Percentiles rank a stretch among this genome's conserved stretches.
phyloP scores from a whole-genome alignment of 768 basidiomycete genomes.

The Cystobasidium onofrii region DNA sequence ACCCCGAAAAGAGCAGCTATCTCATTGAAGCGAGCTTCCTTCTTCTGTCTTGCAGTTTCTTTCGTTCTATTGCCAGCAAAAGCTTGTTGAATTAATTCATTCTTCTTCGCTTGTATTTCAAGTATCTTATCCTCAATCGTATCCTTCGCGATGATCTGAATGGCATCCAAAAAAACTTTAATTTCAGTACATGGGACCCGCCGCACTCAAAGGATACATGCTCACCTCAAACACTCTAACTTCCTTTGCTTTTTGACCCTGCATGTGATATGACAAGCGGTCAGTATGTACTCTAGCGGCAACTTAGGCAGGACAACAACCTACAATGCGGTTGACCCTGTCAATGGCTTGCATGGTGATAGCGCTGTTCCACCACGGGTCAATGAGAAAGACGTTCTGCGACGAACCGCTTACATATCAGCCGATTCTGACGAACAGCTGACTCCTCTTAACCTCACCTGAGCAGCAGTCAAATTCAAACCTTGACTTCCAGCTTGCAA shows the following conservation, averaged over 20 bases:
- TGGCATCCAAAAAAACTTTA: background rate
- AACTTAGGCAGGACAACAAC: background rate
- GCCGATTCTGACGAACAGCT: background rate
- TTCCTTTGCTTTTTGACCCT: slow-evolving; percentile 14
- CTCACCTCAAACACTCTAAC: background rate
- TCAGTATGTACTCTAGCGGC: background rate
- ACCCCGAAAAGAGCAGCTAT: slow-evolving; percentile 9
- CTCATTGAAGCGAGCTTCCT: slow-evolving; percentile 24
- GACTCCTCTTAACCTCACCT: background rate
- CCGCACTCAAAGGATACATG: background rate
- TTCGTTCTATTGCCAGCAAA: slow-evolving; percentile 19
- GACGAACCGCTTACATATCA: background rate
- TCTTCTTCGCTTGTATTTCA: slow-evolving; percentile 39
- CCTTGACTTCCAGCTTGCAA: slow-evolving; percentile 41
- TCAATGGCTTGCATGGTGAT: slow-evolving; percentile 42
- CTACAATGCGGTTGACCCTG: slow-evolving; percentile 41
- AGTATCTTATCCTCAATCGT: slow-evolving; percentile 41
- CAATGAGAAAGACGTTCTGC: slow-evolving; percentile 40
- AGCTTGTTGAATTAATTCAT: slow-evolving; percentile 37
- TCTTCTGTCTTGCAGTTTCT: slow-evolving; percentile 22
- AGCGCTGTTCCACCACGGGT: slow-evolving; percentile 42
- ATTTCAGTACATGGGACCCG: background rate
- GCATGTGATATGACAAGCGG: background rate
- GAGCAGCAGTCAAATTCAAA: slow-evolving; percentile 38
- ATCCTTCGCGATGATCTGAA: slow-evolving; percentile 39